Evolutionary conservation across 306 rosid genomes (phyloP).

Genomic region (Coriaria nepalensis): DNA sequence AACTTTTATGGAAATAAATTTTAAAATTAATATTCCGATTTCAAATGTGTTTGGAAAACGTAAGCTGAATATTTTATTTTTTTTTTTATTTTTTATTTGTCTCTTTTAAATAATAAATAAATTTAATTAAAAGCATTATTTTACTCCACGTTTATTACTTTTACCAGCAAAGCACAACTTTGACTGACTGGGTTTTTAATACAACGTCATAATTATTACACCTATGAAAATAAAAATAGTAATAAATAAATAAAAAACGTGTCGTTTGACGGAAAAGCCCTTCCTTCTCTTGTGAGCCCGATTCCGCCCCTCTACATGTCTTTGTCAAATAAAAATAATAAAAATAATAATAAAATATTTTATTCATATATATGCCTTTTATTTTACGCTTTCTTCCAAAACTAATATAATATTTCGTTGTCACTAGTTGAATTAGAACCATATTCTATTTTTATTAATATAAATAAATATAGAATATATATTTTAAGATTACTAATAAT

Average conservation of each 20-base stretch:
- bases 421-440: too few species aligned
- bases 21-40: slow-evolving; percentile 9
- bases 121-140: slow-evolving; percentile 20
- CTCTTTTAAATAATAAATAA: slow-evolving; percentile 10
- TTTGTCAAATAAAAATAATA: too few species aligned
- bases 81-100: slow-evolving; percentile 4
- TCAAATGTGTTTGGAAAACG: slow-evolving; percentile 23
- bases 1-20: slow-evolving; percentile 7
- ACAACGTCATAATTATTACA: slow-evolving; percentile 9
- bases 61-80: slow-evolving; percentile 24
- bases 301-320: too few species aligned
- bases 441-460: too few species aligned
- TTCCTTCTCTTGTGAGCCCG: too few species aligned
- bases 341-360: too few species aligned
- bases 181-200: slow-evolving; percentile 50
- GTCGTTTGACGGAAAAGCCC: neutral
- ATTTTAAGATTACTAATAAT: too few species aligned
- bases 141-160: slow-evolving; percentile 25
- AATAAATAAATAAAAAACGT: neutral
- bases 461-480: too few species aligned
- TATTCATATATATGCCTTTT: too few species aligned
- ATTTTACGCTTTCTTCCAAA: too few species aligned
- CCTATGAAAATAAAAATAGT: slow-evolving; percentile 19
- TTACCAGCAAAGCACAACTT: slow-evolving; percentile 39
- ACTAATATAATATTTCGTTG: too few species aligned